Base-by-base conservation (phyloP, 148 eudicot genomes). In the Persicaria maculosa region DNA sequence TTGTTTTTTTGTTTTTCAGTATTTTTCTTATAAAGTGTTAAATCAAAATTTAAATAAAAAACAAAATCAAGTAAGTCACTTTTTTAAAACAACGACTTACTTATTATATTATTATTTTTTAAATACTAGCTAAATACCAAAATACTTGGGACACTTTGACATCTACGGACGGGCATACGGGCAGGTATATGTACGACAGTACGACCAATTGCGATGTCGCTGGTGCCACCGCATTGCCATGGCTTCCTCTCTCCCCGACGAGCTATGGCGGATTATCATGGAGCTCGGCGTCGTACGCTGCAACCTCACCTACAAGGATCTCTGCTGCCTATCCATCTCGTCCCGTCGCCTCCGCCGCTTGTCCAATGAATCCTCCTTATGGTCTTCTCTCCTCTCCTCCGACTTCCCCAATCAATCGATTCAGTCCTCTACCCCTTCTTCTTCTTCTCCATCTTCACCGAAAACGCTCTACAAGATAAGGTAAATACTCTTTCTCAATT, bases 271-370 rank as follows among this genome's bases (percentile, higher is more conserved):
- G 71, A 79, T 80, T 72, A 86, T 93, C 14, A 64, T 90, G 15
- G 93, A 93, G 76, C 75, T 81, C 8, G 96, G 93, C 50, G 64
- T 84, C 6, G 31, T 71, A 78, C 74, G 47, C 74, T 64, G 79
- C 22, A 78, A 72, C 47, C 68, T 93, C 6, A 84, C 22, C 71
- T 86, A 75, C 89, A 89, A 82, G 79, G 91, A 85, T 50, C 79
- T 91, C 6, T 93, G 94, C 54, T 81, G 92, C 83, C 64, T 89
- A 40, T 84, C 97, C 52, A 89, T 93, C 76, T 55, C 88, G 50
- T 91, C 83, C 75, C 79, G 78, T 79, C 86, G 86, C 73, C 80
- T 91, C 48, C 76, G 77, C 45, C 82, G 90, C 47, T 81, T 93
- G 12, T 85, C 92, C 31, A 68, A 58, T 61, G 94, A 93, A 7